These are phyloP conservation scores for Amanita jacksonii DNA, from an alignment of 768 basidiomycete species.

Conservation along the genomic window DNA sequence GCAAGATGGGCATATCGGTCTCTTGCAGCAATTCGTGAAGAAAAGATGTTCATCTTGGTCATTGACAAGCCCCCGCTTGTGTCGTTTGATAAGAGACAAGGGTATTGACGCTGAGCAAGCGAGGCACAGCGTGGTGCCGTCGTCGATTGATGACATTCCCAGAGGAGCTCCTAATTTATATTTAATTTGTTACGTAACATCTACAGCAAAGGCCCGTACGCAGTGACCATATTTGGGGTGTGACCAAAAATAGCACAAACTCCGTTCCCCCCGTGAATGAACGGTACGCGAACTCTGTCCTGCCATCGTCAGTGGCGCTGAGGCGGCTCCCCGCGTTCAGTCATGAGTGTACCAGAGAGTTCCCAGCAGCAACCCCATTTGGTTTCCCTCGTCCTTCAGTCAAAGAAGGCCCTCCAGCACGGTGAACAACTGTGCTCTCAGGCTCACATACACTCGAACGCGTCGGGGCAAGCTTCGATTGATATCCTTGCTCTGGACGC, in stretches of 20 bases:
- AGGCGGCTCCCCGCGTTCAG: neutral
- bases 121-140: constrained; percentile 37
- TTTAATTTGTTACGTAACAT: too few species aligned
- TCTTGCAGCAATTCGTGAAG: constrained; percentile 53
- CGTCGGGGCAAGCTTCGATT: constrained; percentile 55
- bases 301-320: neutral
- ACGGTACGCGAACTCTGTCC: neutral
- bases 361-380: constrained; percentile 48
- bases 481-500: constrained; percentile 75
- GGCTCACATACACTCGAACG: constrained; percentile 53
- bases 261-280: too few species aligned
- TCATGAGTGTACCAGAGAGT: constrained; percentile 3
- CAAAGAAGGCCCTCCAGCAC: constrained; percentile 74
- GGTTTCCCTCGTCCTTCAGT: constrained; percentile 67
- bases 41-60: constrained; percentile 21
- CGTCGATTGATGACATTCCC: constrained; percentile 10
- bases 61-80: constrained; percentile 6
- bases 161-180: too few species aligned
- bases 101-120: constrained; percentile 54
- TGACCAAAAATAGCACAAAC: too few species aligned
- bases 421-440: constrained; percentile 67
- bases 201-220: neutral
- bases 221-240: neutral
- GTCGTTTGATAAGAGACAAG: constrained; percentile 18
- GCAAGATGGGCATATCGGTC: constrained; percentile 57